Conservation (phyloP, 257 asterid species). For the Forsythia viridissima region DNA sequence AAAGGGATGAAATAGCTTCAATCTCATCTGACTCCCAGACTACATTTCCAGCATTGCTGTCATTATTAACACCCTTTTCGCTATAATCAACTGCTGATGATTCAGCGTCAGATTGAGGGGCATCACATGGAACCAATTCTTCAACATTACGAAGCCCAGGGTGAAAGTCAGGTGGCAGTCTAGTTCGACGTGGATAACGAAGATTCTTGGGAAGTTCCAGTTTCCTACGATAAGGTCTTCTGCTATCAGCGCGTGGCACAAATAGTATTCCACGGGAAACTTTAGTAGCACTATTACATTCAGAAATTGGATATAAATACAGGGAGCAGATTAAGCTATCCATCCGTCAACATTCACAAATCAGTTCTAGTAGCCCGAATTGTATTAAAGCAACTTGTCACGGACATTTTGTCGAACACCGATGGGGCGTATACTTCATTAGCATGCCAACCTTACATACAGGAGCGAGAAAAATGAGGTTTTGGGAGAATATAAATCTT, state of each 20-base stretch:
- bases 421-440: not conserved
- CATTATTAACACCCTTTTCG: conserved; percentile 19
- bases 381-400: conserved; percentile 19
- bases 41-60: conserved; percentile 30
- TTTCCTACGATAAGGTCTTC: conserved; percentile 29
- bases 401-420: conserved; percentile 49
- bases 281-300: conserved; percentile 19
- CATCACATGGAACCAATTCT: conserved; percentile 15
- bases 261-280: conserved; percentile 20
- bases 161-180: conserved; percentile 53
- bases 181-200: conserved; percentile 56
- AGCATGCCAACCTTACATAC: not conserved
- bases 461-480: too few relatives aligned
- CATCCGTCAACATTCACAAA: conserved; percentile 32
- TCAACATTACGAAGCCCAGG: conserved; percentile 31
- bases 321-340: conserved; percentile 29
- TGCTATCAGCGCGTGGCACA: conserved; percentile 33
- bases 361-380: not conserved
- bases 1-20: conserved; percentile 85
- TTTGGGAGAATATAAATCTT: too few relatives aligned
- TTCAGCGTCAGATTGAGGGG: conserved; percentile 9
- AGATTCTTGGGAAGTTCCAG: conserved; percentile 61
- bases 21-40: conserved; percentile 74
- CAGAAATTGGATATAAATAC: conserved; percentile 18
- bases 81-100: conserved; percentile 20